These are phyloP conservation scores for Limnanthes douglasii DNA, from an alignment of 345 rosid species.

Conservation along the genomic window DNA sequence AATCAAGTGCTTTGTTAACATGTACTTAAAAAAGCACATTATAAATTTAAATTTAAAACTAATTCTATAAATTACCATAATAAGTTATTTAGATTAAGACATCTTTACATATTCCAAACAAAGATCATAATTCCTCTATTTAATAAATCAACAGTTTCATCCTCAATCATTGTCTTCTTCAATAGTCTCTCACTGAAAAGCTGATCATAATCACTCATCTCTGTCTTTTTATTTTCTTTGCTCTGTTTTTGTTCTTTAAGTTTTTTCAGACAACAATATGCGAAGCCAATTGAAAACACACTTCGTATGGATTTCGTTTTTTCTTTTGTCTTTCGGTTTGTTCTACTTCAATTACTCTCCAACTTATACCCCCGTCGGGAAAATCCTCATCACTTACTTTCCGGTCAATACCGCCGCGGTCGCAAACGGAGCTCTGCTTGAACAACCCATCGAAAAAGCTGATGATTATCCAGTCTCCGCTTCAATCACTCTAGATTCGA, in stretches of 20 bases:
- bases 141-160: slow-evolving; percentile 4
- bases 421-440: slow-evolving; percentile 2
- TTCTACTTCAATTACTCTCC: slow-evolving; percentile 17
- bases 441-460: too few relatives aligned
- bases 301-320: not conserved
- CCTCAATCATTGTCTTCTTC: slow-evolving; percentile 8
- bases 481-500: slow-evolving; percentile 10
- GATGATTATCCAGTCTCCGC: not conserved
- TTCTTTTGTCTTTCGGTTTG: slow-evolving; percentile 12
- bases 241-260: too few relatives aligned
- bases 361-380: not conserved
- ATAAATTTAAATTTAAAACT: too few relatives aligned
- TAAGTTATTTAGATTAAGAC: too few relatives aligned
- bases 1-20: too few relatives aligned
- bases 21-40: too few relatives aligned
- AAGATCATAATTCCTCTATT: slow-evolving; percentile 10
- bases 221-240: slow-evolving; percentile 15
- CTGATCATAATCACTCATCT: slow-evolving; percentile 1
- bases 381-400: slow-evolving; percentile 1
- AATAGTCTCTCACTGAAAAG: slow-evolving; percentile 2
- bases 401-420: slow-evolving; percentile 3
- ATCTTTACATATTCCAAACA: too few relatives aligned
- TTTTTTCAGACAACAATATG: too few relatives aligned
- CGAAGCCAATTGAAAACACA: too few relatives aligned
- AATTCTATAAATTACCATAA: too few relatives aligned